Conservation (phyloP, 805 yeast genomes). For the Candida ascalaphidarum region DNA sequence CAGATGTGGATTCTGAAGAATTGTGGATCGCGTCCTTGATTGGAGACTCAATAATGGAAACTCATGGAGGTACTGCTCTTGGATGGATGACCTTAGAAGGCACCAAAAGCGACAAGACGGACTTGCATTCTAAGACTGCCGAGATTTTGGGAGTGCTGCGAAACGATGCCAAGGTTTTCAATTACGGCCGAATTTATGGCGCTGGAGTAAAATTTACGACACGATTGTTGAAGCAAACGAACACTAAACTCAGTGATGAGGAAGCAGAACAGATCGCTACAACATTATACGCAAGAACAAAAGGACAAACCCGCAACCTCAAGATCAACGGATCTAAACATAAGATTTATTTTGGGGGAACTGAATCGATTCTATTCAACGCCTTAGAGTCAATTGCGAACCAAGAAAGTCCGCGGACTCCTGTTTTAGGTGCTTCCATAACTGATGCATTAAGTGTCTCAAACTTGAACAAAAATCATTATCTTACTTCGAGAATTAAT, state of each 20-base stretch:
- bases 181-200: slow-evolving; percentile 95
- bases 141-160: slow-evolving; percentile 80
- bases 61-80: slow-evolving; percentile 93
- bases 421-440: slow-evolving; percentile 87
- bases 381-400: slow-evolving; percentile 81
- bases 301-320: slow-evolving; percentile 42
- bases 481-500: slow-evolving; percentile 83
- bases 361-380: slow-evolving; percentile 89
- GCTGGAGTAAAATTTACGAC: slow-evolving; percentile 93
- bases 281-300: slow-evolving; percentile 69
- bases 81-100: slow-evolving; percentile 99
- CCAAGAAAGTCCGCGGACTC: slow-evolving; percentile 74
- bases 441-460: slow-evolving; percentile 69
- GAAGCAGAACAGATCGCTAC: slow-evolving; percentile 63
- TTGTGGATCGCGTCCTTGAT: slow-evolving; percentile 95
- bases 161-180: slow-evolving; percentile 89
- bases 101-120: slow-evolving; percentile 83
- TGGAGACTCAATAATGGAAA: slow-evolving; percentile 82
- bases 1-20: slow-evolving; percentile 98
- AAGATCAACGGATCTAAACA: slow-evolving; percentile 16
- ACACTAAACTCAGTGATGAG: slow-evolving; percentile 55
- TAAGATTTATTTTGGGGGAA: slow-evolving; percentile 71
- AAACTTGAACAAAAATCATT: slow-evolving; percentile 57
- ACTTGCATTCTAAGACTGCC: slow-evolving; percentile 91
- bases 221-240: slow-evolving; percentile 74